Conservation (phyloP, 1,284 basidiomycete species). For the Boletus sp. region DNA sequence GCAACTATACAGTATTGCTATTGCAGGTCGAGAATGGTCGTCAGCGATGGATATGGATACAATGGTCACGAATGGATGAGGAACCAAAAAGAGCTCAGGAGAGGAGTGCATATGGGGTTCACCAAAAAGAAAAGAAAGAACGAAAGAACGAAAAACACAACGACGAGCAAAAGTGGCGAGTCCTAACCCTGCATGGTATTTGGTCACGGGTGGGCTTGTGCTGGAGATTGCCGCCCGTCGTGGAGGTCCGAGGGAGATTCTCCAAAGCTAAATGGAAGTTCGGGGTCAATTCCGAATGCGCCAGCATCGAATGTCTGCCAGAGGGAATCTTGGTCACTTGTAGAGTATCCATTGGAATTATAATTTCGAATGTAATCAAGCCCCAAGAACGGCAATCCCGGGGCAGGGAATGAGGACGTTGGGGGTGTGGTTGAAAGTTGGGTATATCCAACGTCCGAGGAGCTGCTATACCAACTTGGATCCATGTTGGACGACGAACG, state of each 20-base stretch:
- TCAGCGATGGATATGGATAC: conserved; percentile 30
- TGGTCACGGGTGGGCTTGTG: conserved; percentile 21
- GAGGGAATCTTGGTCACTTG: conserved; percentile 58
- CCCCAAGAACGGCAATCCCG: conserved; percentile 74
- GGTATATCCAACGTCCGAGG: conserved; percentile 38
- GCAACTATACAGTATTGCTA: conserved; percentile 35
- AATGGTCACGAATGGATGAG: conserved; percentile 13
- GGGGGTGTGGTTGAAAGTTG: conserved; percentile 55
- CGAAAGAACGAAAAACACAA: too few species aligned
- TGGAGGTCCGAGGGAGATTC: conserved; percentile 34
- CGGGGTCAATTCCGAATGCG: conserved; percentile 69
- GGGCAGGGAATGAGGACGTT: conserved; percentile 56
- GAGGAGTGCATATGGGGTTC: conserved; percentile 17
- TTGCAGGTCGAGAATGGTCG: conserved; percentile 16
- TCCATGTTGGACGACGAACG: conserved; percentile 46
- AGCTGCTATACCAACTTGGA: conserved; percentile 42
- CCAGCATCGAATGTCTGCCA: conserved; percentile 73
- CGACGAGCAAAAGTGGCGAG: too few species aligned
- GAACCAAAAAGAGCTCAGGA: conserved; percentile 3
- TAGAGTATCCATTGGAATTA: conserved; percentile 40
- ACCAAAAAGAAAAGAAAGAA: conserved; percentile 7
- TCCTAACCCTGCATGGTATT: not conserved
- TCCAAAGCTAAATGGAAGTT: conserved; percentile 59
- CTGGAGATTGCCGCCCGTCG: conserved; percentile 30
- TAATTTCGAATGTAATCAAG: conserved; percentile 78